phyloP scores from a whole-genome alignment of 257 asterid genomes.

The Scutellaria barbata region DNA sequence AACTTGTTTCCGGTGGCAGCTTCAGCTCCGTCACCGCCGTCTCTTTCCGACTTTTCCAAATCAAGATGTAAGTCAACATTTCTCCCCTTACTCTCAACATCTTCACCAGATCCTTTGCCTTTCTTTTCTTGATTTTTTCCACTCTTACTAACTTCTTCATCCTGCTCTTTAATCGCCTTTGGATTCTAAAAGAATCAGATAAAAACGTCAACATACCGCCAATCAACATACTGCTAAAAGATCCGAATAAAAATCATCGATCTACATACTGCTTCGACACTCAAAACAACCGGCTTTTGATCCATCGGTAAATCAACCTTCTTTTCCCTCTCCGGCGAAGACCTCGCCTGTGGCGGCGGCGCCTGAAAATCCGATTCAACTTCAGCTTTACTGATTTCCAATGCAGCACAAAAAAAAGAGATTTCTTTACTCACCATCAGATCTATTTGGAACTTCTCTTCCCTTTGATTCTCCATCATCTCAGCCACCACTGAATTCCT shows the following conservation, averaged over 20 bases:
- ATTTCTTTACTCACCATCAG: conserved; percentile 72
- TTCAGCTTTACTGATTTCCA: conserved; percentile 13
- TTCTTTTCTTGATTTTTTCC: conserved; percentile 50
- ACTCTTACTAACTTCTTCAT: conserved; percentile 45
- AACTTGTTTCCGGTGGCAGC: conserved; percentile 33
- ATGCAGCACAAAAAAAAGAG: neutral
- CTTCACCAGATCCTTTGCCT: conserved; percentile 43
- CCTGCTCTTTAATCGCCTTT: conserved; percentile 43
- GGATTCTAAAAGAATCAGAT: conserved; percentile 45
- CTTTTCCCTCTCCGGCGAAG: conserved; percentile 62
- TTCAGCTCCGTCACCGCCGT: conserved; percentile 36
- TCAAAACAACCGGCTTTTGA: conserved; percentile 50
- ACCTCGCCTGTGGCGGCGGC: conserved; percentile 75
- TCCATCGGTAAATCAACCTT: conserved; percentile 47
- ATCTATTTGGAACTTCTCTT: conserved; percentile 88
- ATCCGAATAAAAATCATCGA: neutral
- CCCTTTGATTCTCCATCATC: conserved; percentile 52
- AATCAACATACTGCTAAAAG: neutral
- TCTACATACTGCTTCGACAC: conserved; percentile 50
- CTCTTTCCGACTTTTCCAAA: conserved; percentile 68
- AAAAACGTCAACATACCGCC: conserved; percentile 8
- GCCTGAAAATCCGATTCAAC: conserved; percentile 53
- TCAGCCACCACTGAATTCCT: conserved; percentile 49
- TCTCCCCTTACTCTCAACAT: conserved; percentile 49
- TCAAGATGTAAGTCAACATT: conserved; percentile 67